Evolutionary conservation across 2,329 filamentous ascomycete genomes (phyloP).

Genomic region (Colletotrichum gloeosporioides): DNA sequence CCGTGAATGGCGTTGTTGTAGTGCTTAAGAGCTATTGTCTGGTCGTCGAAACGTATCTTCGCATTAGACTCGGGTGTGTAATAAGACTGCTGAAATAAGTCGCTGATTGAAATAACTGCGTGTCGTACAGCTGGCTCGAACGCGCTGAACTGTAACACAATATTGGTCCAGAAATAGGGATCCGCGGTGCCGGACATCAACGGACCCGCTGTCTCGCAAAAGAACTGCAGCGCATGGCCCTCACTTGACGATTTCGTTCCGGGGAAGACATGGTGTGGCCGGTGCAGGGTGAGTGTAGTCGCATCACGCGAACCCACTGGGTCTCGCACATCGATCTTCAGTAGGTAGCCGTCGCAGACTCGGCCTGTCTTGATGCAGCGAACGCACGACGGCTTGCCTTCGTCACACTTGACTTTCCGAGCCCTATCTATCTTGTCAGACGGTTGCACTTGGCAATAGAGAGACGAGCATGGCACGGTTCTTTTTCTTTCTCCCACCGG

Average conservation of each 20-base stretch:
- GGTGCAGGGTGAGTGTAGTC: conserved; percentile 21
- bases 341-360: conserved; percentile 59
- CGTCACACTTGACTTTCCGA: conserved; percentile 63
- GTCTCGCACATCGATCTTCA: conserved; percentile 21
- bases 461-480: background rate
- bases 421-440: conserved; percentile 40
- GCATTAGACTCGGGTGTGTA: background rate
- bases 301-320: conserved; percentile 20
- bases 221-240: conserved; percentile 35
- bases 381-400: conserved; percentile 56
- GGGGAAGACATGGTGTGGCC: conserved; percentile 7
- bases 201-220: conserved; percentile 37
- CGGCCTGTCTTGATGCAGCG: conserved; percentile 61
- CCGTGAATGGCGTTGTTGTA: conserved; percentile 55
- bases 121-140: conserved; percentile 53
- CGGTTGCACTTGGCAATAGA: background rate
- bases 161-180: conserved; percentile 46
- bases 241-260: conserved; percentile 16
- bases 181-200: conserved; percentile 46
- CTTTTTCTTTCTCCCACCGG: background rate
- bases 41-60: background rate
- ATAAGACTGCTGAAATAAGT: conserved; percentile 42
- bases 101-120: conserved; percentile 54
- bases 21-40: conserved; percentile 45
- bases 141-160: conserved; percentile 50